Percentiles rank a stretch among this genome's conserved stretches.
Evolutionary conservation across 805 yeast species (phyloP).

Genomic region (Candida silvicultrix): DNA sequence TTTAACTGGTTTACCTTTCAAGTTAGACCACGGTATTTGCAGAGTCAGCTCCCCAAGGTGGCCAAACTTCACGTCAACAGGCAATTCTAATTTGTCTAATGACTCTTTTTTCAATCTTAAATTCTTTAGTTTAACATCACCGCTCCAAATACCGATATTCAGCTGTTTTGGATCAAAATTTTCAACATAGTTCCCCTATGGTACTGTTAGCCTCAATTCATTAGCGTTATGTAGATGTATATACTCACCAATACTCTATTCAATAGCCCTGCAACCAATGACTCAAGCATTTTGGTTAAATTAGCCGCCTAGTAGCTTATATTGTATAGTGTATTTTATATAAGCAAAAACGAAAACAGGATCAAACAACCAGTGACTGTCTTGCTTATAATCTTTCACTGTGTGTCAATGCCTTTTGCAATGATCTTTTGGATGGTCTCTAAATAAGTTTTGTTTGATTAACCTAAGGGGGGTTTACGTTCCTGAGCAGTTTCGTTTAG

Average conservation of each 20-base stretch:
- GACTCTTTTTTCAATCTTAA: conserved; percentile 82
- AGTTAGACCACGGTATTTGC: conserved; percentile 95
- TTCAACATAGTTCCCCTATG: conserved; percentile 68
- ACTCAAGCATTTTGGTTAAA: conserved; percentile 47
- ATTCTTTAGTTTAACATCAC: conserved; percentile 83
- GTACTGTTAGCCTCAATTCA: conserved; percentile 5
- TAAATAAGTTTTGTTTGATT: no score
- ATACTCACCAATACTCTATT: conserved; percentile 42
- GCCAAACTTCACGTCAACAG: conserved; percentile 84
- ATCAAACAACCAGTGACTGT: no score
- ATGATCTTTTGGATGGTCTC: no score
- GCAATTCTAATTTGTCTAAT: conserved; percentile 77
- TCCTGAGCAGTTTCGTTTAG: neutral
- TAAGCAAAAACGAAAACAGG: no score
- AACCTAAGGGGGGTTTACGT: no score
- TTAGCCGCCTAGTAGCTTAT: neutral
- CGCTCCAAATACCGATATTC: conserved; percentile 96
- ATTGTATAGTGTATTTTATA: no score
- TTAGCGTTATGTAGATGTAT: neutral
- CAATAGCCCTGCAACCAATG: conserved; percentile 55
- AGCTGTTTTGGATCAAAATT: conserved; percentile 93
- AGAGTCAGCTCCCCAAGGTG: conserved; percentile 83
- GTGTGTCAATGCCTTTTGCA: no score
- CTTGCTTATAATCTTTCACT: neutral
- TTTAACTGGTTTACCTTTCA: conserved; percentile 89